These are phyloP conservation scores for Zygoascus biomembranicola DNA, from an alignment of 805 yeast genomes.

Conservation along the genomic window DNA sequence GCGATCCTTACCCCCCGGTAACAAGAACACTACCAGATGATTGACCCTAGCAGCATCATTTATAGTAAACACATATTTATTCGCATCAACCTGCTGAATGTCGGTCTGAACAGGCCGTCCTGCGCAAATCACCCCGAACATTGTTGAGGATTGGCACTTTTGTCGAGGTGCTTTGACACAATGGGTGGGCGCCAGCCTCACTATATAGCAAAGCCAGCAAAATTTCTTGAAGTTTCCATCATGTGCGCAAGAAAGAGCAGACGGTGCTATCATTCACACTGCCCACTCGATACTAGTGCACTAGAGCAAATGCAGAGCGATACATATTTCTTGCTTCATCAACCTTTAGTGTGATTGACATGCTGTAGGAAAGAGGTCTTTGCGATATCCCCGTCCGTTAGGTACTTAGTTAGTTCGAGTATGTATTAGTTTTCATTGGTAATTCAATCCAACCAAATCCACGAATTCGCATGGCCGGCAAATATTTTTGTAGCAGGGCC, in stretches of 20 bases:
- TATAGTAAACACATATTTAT: conserved; percentile 57
- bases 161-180: background rate
- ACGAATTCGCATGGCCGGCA: conserved; percentile 18
- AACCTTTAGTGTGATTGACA: conserved; percentile 10
- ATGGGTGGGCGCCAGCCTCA: background rate
- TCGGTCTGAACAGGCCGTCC: conserved; percentile 50
- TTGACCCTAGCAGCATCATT: conserved; percentile 58
- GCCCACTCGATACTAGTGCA: conserved; percentile 15
- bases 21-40: conserved; percentile 73
- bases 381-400: conserved; percentile 15
- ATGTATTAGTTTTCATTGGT: background rate
- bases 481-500: conserved; percentile 2
- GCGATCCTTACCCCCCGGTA: conserved; percentile 59
- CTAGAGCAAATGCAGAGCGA: conserved; percentile 19
- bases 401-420: background rate
- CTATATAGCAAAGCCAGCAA: background rate
- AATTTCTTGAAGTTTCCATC: no score
- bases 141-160: conserved; percentile 16
- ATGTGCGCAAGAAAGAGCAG: background rate
- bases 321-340: conserved; percentile 19
- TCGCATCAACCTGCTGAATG: conserved; percentile 52
- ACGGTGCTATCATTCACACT: background rate
- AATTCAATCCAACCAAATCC: conserved; percentile 8
- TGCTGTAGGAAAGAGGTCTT: conserved; percentile 20
- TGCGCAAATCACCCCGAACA: conserved; percentile 74